phyloP scores from a whole-genome alignment of 1,284 basidiomycete genomes.

The Cutaneotrichosporon arboriforme region DNA sequence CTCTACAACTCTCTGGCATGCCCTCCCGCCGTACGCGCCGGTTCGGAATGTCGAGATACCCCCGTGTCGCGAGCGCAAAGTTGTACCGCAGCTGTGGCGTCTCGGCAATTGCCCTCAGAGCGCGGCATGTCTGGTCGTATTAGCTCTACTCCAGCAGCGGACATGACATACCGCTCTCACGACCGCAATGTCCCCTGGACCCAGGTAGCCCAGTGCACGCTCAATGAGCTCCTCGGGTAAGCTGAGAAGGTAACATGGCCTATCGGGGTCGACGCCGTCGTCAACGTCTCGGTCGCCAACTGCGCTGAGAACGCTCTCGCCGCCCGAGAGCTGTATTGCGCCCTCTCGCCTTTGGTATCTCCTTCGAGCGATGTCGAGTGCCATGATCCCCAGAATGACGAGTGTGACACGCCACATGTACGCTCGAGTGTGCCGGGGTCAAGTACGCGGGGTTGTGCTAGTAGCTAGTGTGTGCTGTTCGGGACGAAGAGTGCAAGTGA shows the following conservation, averaged over 20 bases:
- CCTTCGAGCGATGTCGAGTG: background rate
- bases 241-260: background rate
- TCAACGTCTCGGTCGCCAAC: background rate
- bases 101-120: background rate
- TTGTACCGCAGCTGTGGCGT: conserved; percentile 5
- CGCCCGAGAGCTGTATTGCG: background rate
- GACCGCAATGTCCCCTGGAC: background rate
- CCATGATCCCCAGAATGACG: background rate
- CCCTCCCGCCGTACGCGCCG: background rate
- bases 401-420: background rate
- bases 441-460: no score
- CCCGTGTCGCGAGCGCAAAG: background rate
- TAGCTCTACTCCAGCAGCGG: no score
- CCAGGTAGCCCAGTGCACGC: background rate
- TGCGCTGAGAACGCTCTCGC: no score
- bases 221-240: conserved; percentile 10
- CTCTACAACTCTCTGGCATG: no score
- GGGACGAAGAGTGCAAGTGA: no score
- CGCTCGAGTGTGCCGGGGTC: no score
- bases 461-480: no score
- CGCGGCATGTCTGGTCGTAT: conserved; percentile 8
- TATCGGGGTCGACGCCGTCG: background rate
- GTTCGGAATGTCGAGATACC: conserved; percentile 9
- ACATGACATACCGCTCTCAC: background rate
- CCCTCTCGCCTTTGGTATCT: no score